These are phyloP conservation scores for Coniochaeta sp. DNA, from an alignment of 2,329 filamentous ascomycete species.

Conservation along the genomic window DNA sequence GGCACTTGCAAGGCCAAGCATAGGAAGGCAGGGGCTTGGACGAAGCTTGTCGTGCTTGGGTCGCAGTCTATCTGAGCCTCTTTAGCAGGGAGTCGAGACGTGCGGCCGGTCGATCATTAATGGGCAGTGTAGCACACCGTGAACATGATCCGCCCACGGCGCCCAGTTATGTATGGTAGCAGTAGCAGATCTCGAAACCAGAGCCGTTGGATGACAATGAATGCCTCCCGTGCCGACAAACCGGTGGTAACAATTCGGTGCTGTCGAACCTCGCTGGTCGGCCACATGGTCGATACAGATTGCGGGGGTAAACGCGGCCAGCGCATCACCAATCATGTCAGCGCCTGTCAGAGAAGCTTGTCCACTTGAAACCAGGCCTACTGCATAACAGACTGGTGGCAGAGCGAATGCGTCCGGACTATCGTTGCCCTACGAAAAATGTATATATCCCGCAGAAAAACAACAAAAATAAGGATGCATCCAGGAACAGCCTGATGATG, in stretches of 20 bases:
- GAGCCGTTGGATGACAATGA: neutral
- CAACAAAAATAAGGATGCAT: neutral
- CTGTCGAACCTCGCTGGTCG: neutral
- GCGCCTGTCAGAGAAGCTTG: conserved; percentile 2
- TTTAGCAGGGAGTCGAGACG: conserved; percentile 4
- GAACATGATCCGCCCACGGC: neutral
- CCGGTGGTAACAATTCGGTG: neutral
- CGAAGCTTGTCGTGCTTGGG: neutral
- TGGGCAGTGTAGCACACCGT: neutral
- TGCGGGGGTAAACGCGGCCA: neutral
- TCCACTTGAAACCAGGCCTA: conserved; percentile 14
- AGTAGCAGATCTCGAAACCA: neutral
- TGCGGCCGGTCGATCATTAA: conserved; percentile 5
- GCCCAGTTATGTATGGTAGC: neutral
- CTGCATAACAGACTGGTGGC: conserved; percentile 5
- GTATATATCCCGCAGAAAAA: neutral
- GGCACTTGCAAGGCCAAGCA: conserved; percentile 1
- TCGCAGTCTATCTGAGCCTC: neutral
- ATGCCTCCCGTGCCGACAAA: neutral
- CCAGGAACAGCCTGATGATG: neutral
- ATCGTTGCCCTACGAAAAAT: neutral
- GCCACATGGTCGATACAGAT: neutral
- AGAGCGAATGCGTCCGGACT: neutral
- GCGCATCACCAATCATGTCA: conserved; percentile 5
- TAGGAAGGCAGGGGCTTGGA: neutral